phyloP scores from a whole-genome alignment of 257 asterid species.

The Rauvolfia tetraphylla region DNA sequence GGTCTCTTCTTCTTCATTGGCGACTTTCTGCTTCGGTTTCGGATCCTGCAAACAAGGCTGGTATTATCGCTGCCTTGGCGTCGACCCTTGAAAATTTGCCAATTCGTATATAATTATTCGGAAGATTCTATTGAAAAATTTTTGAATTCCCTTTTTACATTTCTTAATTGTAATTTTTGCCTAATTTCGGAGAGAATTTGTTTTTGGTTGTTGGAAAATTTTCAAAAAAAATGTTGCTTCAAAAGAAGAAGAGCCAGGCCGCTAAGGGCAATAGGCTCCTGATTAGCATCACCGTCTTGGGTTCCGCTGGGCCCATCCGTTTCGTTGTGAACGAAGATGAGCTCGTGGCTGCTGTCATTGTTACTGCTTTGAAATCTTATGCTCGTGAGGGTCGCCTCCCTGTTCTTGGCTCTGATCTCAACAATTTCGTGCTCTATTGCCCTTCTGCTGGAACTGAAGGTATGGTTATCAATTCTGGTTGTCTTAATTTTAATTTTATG shows the following conservation, averaged over 20 bases:
- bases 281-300: constrained; percentile 69
- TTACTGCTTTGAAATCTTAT: constrained; percentile 71
- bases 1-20: constrained; percentile 45
- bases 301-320: constrained; percentile 91
- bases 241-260: constrained; percentile 72
- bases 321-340: constrained; percentile 80
- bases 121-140: not conserved
- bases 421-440: constrained; percentile 65
- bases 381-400: constrained; percentile 94
- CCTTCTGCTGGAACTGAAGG: constrained; percentile 74
- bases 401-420: constrained; percentile 67
- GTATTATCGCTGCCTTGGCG: constrained; percentile 93
- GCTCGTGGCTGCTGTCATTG: constrained; percentile 66
- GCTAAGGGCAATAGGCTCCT: constrained; percentile 60
- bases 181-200: not conserved
- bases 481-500: not conserved
- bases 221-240: constrained; percentile 55
- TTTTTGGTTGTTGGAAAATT: not conserved
- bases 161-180: constrained; percentile 2
- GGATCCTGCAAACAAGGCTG: constrained; percentile 94
- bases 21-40: constrained; percentile 44
- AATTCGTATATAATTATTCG: not conserved
- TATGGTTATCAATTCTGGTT: constrained; percentile 5
- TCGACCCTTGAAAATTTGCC: constrained; percentile 55
- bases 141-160: constrained; percentile 4